These are phyloP conservation scores for Tanacetum coccineum DNA, from an alignment of 129 eudicot genomes.

Conservation along the genomic window DNA sequence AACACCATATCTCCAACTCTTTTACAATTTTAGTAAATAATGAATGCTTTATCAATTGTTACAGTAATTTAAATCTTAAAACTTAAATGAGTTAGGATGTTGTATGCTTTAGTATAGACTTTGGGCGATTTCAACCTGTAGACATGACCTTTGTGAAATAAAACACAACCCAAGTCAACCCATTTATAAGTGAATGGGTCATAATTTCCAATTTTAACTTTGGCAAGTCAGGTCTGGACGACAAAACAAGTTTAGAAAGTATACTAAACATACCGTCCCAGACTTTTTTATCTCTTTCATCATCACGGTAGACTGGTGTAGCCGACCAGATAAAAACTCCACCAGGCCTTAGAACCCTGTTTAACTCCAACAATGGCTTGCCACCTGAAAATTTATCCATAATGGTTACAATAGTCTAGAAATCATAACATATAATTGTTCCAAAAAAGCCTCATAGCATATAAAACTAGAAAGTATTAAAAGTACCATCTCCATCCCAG, in stretches of 20 bases:
- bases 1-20: not conserved
- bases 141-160: not conserved
- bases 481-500: slow-evolving; percentile 90
- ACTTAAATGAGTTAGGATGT: not conserved
- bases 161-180: slow-evolving; percentile 1
- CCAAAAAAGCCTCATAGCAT: not conserved
- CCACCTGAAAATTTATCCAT: slow-evolving; percentile 63
- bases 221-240: not conserved
- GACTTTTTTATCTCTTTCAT: slow-evolving; percentile 60
- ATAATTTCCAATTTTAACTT: not conserved
- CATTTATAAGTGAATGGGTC: not conserved
- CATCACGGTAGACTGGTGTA: slow-evolving; percentile 82
- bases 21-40: not conserved
- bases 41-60: not conserved
- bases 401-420: slow-evolving; percentile 3
- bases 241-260: not conserved
- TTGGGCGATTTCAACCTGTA: not conserved
- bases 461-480: not conserved
- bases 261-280: slow-evolving; percentile 64
- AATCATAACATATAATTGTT: not conserved
- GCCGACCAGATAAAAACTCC: slow-evolving; percentile 99
- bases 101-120: not conserved
- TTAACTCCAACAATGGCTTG: slow-evolving; percentile 83
- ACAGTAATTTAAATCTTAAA: not conserved
- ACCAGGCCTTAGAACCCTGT: slow-evolving; percentile 92